These are phyloP conservation scores for Gossypium thurberi DNA, from an alignment of 345 rosid species.

Conservation along the genomic window DNA sequence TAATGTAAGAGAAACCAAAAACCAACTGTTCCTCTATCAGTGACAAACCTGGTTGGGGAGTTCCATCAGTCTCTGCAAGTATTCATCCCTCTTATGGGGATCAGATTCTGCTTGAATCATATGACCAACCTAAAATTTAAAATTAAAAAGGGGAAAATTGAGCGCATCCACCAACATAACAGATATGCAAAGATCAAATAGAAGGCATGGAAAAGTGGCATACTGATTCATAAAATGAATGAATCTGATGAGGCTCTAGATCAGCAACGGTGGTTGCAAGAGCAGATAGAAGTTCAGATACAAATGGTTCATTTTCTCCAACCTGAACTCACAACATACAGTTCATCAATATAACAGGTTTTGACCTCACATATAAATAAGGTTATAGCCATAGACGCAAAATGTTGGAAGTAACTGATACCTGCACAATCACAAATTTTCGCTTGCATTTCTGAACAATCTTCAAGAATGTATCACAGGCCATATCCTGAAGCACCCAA, in stretches of 20 bases:
- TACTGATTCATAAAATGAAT: constrained; percentile 97
- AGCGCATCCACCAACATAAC: background rate
- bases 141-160: background rate
- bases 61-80: constrained; percentile 84
- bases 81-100: constrained; percentile 93
- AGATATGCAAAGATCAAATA: constrained; percentile 8
- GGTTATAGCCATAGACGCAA: background rate
- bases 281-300: constrained; percentile 91
- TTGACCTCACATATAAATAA: background rate
- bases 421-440: constrained; percentile 92
- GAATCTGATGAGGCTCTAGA: constrained; percentile 99
- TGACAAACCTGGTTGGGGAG: constrained; percentile 83
- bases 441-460: constrained; percentile 99
- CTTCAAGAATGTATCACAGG: constrained; percentile 97
- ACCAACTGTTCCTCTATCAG: background rate
- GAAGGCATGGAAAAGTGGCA: constrained; percentile 13
- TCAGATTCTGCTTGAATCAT: constrained; percentile 99
- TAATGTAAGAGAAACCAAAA: background rate
- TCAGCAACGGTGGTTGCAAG: constrained; percentile 92
- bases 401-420: constrained; percentile 15
- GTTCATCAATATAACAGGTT: background rate
- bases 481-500: constrained; percentile 74
- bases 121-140: constrained; percentile 64
- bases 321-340: constrained; percentile 47
- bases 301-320: constrained; percentile 96